Evolutionary conservation across 352 stramenopile species (phyloP).

Genomic region (Pythium rhizo-oryzae): DNA sequence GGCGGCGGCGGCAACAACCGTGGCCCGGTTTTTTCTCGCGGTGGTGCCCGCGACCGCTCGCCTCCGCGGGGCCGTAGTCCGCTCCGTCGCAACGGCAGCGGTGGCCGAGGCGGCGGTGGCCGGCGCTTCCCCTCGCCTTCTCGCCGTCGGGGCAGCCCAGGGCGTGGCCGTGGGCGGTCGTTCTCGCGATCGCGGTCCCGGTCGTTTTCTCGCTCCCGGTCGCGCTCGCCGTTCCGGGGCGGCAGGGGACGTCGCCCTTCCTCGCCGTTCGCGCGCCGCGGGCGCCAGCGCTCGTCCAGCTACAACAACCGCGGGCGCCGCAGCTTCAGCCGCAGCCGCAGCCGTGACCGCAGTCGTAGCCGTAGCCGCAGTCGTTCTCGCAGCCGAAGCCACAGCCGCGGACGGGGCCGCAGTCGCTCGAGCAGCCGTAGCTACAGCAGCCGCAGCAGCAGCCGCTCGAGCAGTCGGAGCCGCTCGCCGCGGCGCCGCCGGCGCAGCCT

Average conservation of each 20-base stretch:
- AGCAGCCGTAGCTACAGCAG: conserved; percentile 28
- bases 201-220: conserved; percentile 28
- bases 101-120: conserved; percentile 6
- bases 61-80: conserved; percentile 48
- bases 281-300: conserved; percentile 19
- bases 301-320: conserved; percentile 20
- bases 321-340: conserved; percentile 42
- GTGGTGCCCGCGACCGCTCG: conserved; percentile 21
- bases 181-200: conserved; percentile 21
- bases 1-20: not conserved
- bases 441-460: conserved; percentile 26
- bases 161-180: not conserved
- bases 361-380: conserved; percentile 32
- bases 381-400: conserved; percentile 30
- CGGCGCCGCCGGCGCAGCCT: conserved; percentile 9
- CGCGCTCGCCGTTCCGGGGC: conserved; percentile 22
- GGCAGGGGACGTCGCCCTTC: conserved; percentile 11
- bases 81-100: conserved; percentile 1
- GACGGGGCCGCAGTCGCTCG: conserved; percentile 19
- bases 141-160: not conserved
- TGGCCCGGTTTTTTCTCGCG: not conserved
- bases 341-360: conserved; percentile 38
- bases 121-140: conserved; percentile 4
- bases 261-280: conserved; percentile 17
- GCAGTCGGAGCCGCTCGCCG: conserved; percentile 30